phyloP scores from a whole-genome alignment of 768 basidiomycete genomes.

The Exidia glandulosa region DNA sequence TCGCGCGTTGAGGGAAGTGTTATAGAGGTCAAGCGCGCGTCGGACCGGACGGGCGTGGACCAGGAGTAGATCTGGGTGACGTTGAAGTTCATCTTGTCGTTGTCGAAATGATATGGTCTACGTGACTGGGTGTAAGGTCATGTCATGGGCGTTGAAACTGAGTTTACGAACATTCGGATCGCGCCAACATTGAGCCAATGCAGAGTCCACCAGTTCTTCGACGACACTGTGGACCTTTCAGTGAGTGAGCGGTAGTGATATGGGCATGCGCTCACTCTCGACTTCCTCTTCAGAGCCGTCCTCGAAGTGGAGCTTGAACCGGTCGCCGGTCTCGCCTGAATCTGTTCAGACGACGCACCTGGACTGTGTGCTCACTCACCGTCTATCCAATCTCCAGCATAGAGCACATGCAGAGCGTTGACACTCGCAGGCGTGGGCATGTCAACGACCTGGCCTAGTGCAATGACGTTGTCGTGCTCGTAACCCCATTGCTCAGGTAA shows the following conservation, averaged over 20 bases:
- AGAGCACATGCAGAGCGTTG: slow-evolving; percentile 35
- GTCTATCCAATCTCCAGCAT: slow-evolving; percentile 30
- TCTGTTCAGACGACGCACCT: background rate
- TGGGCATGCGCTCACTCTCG: slow-evolving; percentile 3
- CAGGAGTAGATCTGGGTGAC: slow-evolving; percentile 12
- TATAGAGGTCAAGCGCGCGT: slow-evolving; percentile 32
- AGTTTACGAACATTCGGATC: slow-evolving; percentile 7
- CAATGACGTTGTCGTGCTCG: slow-evolving; percentile 33
- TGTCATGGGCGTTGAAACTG: background rate
- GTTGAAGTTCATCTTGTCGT: slow-evolving; percentile 9
- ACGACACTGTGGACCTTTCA: slow-evolving; percentile 3
- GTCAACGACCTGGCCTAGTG: slow-evolving; percentile 29
- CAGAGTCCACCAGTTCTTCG: slow-evolving; percentile 13
- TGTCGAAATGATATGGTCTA: slow-evolving; percentile 11
- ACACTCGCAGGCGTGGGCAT: slow-evolving; percentile 14
- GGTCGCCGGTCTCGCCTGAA: slow-evolving; percentile 34
- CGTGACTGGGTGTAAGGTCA: background rate
- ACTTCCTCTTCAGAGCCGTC: slow-evolving; percentile 9
- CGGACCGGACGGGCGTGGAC: slow-evolving; percentile 17
- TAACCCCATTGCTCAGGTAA: slow-evolving; percentile 32
- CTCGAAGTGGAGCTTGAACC: slow-evolving; percentile 26
- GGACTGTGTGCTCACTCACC: slow-evolving; percentile 27
- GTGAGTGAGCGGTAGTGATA: background rate
- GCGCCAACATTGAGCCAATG: slow-evolving; percentile 14
- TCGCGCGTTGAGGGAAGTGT: background rate